Evolutionary conservation across 2,329 filamentous ascomycete genomes (phyloP).

Genomic region (Fusarium avenaceum): DNA sequence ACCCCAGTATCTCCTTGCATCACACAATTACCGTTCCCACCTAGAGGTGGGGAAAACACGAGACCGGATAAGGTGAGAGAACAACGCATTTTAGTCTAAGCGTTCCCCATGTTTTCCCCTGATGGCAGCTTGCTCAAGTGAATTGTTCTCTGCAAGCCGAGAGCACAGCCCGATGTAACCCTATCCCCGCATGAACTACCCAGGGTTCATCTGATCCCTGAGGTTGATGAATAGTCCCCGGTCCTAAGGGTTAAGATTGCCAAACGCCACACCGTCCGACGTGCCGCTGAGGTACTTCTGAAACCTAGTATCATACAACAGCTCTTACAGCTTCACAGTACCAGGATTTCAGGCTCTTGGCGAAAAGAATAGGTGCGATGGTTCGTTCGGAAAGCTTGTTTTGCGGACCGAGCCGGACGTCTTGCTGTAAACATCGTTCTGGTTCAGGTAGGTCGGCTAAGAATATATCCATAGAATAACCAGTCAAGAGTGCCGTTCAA

Average conservation of each 20-base stretch:
- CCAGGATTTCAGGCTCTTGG: background rate
- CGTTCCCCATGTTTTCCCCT: too few species aligned
- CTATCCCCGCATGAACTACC: background rate
- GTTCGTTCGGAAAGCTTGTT: background rate
- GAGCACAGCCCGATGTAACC: constrained; percentile 5
- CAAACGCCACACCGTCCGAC: background rate
- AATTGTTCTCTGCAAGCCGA: background rate
- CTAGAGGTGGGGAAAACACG: too few species aligned
- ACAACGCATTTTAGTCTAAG: too few species aligned
- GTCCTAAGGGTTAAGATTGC: too few species aligned
- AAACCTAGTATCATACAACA: background rate
- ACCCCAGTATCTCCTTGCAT: background rate
- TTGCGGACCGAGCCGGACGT: background rate
- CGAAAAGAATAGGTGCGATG: background rate
- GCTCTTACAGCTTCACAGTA: background rate
- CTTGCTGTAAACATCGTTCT: background rate
- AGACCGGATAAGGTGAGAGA: too few species aligned
- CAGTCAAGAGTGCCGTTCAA: background rate
- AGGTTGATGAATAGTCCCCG: background rate
- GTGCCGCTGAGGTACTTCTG: background rate
- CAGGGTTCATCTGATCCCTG: background rate
- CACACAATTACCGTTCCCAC: background rate
- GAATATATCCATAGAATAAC: background rate
- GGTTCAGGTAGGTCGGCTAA: background rate
- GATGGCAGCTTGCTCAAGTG: too few species aligned